Percentiles rank a stretch among this genome's conserved stretches.
Evolutionary conservation across 495 filamentous ascomycete species (phyloP).

Genomic region (Penicillium arizonense): DNA sequence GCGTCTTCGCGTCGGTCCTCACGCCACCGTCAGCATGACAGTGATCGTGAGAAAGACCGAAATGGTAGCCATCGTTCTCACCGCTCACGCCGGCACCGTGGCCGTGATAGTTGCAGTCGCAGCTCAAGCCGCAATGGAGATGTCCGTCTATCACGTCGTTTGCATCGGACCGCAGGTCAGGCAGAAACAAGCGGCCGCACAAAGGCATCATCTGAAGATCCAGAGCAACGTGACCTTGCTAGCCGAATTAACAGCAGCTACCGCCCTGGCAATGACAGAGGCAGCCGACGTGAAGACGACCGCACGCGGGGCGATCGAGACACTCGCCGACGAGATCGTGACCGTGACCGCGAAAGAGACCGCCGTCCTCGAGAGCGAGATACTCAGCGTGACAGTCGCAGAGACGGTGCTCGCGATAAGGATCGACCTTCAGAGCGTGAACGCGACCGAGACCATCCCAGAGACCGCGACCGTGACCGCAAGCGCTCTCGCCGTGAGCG

Average conservation of each 20-base stretch:
- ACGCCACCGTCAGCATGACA: constrained; percentile 49
- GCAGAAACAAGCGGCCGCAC: constrained; percentile 14
- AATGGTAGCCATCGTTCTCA: constrained; percentile 41
- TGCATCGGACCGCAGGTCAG: constrained; percentile 19
- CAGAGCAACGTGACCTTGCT: constrained; percentile 14
- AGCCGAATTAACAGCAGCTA: constrained; percentile 28
- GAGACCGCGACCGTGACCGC: constrained; percentile 50
- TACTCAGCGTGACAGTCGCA: constrained; percentile 36
- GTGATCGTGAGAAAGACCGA: constrained; percentile 35
- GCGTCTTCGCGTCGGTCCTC: constrained; percentile 50
- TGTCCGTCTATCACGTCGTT: constrained; percentile 21
- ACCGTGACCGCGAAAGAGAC: constrained; percentile 31
- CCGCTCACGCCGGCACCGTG: constrained; percentile 49
- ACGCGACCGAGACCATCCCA: constrained; percentile 37
- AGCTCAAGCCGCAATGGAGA: constrained; percentile 31
- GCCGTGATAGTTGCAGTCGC: constrained; percentile 37
- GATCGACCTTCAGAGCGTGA: constrained; percentile 43
- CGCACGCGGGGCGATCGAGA: constrained; percentile 26
- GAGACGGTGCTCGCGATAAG: constrained; percentile 30
- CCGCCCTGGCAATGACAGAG: constrained; percentile 37
- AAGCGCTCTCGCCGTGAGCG: constrained; percentile 56
- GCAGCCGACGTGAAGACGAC: constrained; percentile 41
- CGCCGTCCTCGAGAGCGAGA: constrained; percentile 35
- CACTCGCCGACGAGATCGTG: constrained; percentile 29
- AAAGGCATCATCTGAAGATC: constrained; percentile 14